Percentiles rank a stretch among this genome's conserved stretches.
These are phyloP conservation scores for Backusella mclennaniae DNA, from an alignment of 192 early-diverging fungal genomes.

Conservation along the genomic window DNA sequence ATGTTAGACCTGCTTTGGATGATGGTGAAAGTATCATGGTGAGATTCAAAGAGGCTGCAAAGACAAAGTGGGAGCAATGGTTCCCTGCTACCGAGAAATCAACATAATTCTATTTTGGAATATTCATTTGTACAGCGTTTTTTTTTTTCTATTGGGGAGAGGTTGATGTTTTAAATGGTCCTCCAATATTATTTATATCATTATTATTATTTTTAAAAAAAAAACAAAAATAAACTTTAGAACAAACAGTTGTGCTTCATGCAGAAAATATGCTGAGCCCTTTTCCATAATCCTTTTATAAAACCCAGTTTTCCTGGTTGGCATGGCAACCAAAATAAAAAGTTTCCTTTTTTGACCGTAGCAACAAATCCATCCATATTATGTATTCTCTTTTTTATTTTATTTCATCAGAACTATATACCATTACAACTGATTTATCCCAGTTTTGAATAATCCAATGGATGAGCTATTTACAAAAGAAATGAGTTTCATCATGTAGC, in stretches of 20 bases:
- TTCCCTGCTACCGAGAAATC: conserved; percentile 20
- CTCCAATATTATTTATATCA: no score
- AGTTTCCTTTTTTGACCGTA: no score
- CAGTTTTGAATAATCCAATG: conserved; percentile 10
- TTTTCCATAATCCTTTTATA: no score
- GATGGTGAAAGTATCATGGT: conserved; percentile 60
- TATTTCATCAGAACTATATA: background rate
- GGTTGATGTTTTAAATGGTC: no score
- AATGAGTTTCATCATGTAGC: no score
- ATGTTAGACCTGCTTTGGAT: conserved; percentile 94
- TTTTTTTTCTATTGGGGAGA: no score
- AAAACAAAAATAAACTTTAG: background rate
- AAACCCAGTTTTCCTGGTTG: no score
- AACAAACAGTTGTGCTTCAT: no score
- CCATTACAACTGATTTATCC: background rate
- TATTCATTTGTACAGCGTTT: background rate
- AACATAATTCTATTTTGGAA: background rate
- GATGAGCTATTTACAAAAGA: conserved; percentile 10
- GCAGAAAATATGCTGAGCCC: no score
- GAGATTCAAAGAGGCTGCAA: conserved; percentile 62
- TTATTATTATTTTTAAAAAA: background rate
- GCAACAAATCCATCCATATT: no score
- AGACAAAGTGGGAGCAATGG: conserved; percentile 45
- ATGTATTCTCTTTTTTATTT: no score
- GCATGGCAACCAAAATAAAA: no score